These are phyloP conservation scores for Phytophthora ohioensis DNA, from an alignment of 352 stramenopile species.

Conservation along the genomic window DNA sequence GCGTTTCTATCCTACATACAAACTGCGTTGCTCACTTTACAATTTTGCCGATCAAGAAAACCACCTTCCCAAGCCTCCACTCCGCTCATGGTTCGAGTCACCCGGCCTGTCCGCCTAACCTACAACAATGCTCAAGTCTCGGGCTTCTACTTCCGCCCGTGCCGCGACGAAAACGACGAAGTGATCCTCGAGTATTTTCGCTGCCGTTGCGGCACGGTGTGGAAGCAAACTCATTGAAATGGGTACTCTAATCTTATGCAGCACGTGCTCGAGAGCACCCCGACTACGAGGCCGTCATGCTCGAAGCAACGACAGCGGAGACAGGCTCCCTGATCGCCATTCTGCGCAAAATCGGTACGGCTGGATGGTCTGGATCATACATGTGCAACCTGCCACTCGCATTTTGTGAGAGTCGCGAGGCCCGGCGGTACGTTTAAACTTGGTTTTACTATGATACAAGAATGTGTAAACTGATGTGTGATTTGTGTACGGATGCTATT, in stretches of 20 bases:
- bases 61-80: background rate
- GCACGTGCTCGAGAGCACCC: conserved; percentile 7
- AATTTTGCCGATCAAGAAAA: background rate
- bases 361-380: conserved; percentile 11
- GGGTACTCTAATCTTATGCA: conserved; percentile 9
- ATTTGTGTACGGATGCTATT: conserved; percentile 10
- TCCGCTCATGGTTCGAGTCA: conserved; percentile 5
- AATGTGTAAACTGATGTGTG: background rate
- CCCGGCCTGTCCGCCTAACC: background rate
- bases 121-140: conserved; percentile 10
- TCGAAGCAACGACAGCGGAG: conserved; percentile 10
- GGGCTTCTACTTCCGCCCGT: conserved; percentile 24
- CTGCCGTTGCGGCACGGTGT: conserved; percentile 22
- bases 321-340: conserved; percentile 3
- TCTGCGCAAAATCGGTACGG: background rate
- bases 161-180: conserved; percentile 14
- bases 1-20: background rate
- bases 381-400: conserved; percentile 12
- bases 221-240: conserved; percentile 13
- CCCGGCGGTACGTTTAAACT: conserved; percentile 1
- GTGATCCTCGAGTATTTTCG: conserved; percentile 15
- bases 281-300: conserved; percentile 4
- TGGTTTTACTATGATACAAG: conserved; percentile 1
- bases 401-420: conserved; percentile 5
- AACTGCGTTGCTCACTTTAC: background rate